A percentile compares a stretch with the other conserved stretches of the same genome.
Conservation (phyloP, 371 early-diverging fungal genomes). For the Mucor lusitanicus region DNA sequence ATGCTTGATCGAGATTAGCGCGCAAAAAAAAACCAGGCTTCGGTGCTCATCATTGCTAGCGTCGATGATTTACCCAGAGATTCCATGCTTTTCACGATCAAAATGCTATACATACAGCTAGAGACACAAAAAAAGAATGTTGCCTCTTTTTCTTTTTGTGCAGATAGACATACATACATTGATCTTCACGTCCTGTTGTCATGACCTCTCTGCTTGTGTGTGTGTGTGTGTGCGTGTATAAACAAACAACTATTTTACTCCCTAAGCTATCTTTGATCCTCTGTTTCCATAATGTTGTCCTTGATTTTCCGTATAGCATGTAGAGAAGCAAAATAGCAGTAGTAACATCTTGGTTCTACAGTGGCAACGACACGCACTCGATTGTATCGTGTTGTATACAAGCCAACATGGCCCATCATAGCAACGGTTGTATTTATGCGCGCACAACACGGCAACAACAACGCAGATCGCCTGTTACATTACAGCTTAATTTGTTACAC, state of each 20-base stretch:
- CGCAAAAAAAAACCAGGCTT: too few relatives aligned
- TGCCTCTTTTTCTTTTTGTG: neutral
- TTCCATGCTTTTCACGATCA: neutral
- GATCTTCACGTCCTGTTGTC: neutral
- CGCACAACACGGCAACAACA: neutral
- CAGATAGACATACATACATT: neutral
- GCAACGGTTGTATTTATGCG: too few relatives aligned
- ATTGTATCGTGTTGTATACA: too few relatives aligned
- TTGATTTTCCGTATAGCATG: neutral
- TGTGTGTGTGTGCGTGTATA: neutral
- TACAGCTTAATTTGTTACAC: neutral
- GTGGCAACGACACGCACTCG: neutral
- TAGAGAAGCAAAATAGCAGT: neutral
- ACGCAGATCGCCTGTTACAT: neutral
- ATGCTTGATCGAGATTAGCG: too few relatives aligned
- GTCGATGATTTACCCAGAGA: neutral
- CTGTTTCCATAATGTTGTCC: neutral
- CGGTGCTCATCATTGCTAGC: too few relatives aligned
- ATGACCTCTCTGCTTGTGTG: neutral
- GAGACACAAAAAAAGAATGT: neutral
- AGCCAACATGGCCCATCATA: too few relatives aligned
- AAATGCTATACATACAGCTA: neutral
- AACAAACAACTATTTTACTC: neutral
- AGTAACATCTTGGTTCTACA: too few relatives aligned
- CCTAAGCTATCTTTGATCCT: neutral